Evolutionary conservation across 2,329 filamentous ascomycete species (phyloP).

Genomic region (Colletotrichum tabaci): DNA sequence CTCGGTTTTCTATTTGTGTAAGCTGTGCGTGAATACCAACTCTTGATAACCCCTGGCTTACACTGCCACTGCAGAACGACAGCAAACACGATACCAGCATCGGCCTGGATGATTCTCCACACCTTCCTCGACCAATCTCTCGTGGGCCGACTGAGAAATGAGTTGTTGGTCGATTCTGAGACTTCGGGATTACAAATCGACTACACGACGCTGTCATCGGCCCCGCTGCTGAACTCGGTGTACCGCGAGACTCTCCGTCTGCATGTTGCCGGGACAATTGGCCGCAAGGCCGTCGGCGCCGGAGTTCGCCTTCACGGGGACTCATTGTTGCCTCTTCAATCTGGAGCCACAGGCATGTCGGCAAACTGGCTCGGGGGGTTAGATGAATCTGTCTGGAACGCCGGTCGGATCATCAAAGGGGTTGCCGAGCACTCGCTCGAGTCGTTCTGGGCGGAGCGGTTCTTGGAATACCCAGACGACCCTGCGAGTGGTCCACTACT

Average conservation of each 20-base stretch:
- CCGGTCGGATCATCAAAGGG: not conserved
- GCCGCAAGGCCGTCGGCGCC: slow-evolving; percentile 6
- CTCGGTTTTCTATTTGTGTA: slow-evolving; percentile 39
- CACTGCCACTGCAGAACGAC: not conserved
- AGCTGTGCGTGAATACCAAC: not conserved
- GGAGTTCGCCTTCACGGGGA: not conserved
- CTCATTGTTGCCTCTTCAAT: not conserved
- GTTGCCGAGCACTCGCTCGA: slow-evolving; percentile 19
- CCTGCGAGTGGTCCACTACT: slow-evolving; percentile 40
- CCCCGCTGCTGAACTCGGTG: slow-evolving; percentile 34
- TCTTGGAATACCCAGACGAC: slow-evolving; percentile 42
- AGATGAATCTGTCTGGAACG: slow-evolving; percentile 29
- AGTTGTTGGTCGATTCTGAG: not conserved
- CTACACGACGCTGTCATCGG: not conserved
- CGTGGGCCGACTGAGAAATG: slow-evolving; percentile 11
- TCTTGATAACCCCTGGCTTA: not conserved
- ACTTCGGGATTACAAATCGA: not conserved
- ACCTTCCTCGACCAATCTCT: slow-evolving; percentile 16
- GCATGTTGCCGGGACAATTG: slow-evolving; percentile 22
- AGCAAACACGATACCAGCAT: slow-evolving; percentile 31
- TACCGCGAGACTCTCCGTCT: slow-evolving; percentile 32
- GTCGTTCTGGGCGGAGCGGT: slow-evolving; percentile 43
- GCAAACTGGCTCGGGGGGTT: slow-evolving; percentile 33
- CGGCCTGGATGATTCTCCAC: slow-evolving; percentile 33
- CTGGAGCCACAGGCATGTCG: slow-evolving; percentile 7